These are phyloP conservation scores for Umbelopsis ramanniana DNA, from an alignment of 192 early-diverging fungal species.

Conservation along the genomic window DNA sequence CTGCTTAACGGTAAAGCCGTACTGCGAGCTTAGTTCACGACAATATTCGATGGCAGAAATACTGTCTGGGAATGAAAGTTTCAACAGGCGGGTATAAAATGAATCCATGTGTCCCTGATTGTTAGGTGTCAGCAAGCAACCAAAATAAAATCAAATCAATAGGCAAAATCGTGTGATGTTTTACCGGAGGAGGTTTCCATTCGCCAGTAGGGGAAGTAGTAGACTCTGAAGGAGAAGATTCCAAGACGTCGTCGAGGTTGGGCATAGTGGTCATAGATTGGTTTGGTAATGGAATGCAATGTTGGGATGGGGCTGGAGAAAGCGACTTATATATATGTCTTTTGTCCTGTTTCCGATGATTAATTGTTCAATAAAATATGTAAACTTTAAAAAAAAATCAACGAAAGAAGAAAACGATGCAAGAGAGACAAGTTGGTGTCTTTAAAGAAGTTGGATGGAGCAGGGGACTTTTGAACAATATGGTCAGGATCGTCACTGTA, in stretches of 20 bases:
- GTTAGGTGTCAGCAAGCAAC: conserved; percentile 8
- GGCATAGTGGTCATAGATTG: neutral
- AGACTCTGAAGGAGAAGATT: neutral
- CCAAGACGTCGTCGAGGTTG: conserved; percentile 9
- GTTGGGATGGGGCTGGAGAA: too few relatives aligned
- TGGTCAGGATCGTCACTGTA: conserved; percentile 20
- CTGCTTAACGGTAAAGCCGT: conserved; percentile 64
- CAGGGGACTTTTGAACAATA: conserved; percentile 16
- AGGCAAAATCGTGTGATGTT: neutral
- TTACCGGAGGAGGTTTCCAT: conserved; percentile 20
- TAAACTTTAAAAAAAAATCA: neutral
- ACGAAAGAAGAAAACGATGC: neutral
- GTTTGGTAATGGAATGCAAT: neutral
- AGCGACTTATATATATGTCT: too few relatives aligned
- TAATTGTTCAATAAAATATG: neutral
- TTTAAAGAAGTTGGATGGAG: conserved; percentile 7
- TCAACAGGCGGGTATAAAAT: conserved; percentile 52
- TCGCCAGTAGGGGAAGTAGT: conserved; percentile 1
- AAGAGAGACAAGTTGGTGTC: conserved; percentile 12
- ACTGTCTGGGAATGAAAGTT: conserved; percentile 53
- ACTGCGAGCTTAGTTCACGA: conserved; percentile 52
- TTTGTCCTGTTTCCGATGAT: neutral
- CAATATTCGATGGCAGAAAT: conserved; percentile 52
- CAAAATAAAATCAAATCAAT: neutral
- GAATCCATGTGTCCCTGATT: conserved; percentile 47